These are phyloP conservation scores for Melanogaster broomeanus DNA, from an alignment of 768 basidiomycete species.

Conservation along the genomic window DNA sequence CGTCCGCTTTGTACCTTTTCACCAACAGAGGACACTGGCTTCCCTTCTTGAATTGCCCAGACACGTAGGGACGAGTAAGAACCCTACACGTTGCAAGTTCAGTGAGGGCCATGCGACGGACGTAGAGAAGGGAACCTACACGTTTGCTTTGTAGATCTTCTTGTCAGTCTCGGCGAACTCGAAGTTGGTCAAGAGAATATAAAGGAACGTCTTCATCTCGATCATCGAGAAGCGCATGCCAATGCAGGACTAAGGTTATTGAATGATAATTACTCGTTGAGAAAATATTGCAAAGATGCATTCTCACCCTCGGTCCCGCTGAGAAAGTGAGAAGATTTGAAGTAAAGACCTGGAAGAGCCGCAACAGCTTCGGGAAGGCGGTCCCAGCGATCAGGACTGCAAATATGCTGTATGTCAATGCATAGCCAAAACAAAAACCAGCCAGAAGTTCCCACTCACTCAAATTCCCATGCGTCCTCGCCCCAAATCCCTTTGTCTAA, in stretches of 20 bases:
- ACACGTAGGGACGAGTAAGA: conserved; percentile 63
- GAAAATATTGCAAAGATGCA: neutral
- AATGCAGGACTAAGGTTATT: conserved; percentile 65
- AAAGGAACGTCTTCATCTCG: conserved; percentile 79
- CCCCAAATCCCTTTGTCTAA: conserved; percentile 81
- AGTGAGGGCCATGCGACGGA: neutral
- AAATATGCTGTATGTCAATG: neutral
- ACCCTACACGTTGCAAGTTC: conserved; percentile 41
- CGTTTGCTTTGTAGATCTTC: conserved; percentile 58
- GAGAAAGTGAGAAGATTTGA: conserved; percentile 77
- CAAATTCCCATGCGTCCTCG: conserved; percentile 77
- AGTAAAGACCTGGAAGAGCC: conserved; percentile 71
- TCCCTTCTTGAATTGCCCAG: conserved; percentile 53
- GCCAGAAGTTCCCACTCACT: conserved; percentile 46
- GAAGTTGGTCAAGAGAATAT: conserved; percentile 68
- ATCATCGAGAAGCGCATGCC: conserved; percentile 82
- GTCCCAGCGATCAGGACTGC: conserved; percentile 82
- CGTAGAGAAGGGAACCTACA: conserved; percentile 43
- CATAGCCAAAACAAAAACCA: neutral
- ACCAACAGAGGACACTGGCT: conserved; percentile 65
- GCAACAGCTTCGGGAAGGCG: conserved; percentile 67
- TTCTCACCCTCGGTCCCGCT: conserved; percentile 74
- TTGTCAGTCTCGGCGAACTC: conserved; percentile 54
- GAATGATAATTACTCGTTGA: conserved; percentile 1
- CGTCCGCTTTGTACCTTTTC: conserved; percentile 26